A percentile compares a stretch with the other conserved stretches of the same genome.
Evolutionary conservation across 306 rosid genomes (phyloP).

Genomic region (Boehmeria nivea): DNA sequence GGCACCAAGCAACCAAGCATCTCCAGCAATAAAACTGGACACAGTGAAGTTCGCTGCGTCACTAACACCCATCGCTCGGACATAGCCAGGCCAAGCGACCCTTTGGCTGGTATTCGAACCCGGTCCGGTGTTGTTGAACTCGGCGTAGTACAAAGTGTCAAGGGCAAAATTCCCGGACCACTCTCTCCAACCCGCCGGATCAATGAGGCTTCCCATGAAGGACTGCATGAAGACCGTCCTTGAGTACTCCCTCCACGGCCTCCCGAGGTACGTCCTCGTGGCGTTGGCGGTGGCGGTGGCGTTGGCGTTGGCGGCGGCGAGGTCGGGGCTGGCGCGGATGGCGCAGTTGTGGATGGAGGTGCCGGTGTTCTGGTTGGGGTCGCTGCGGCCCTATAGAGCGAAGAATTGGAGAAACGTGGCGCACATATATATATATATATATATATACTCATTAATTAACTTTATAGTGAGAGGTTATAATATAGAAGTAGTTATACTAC

Average conservation of each 20-base stretch:
- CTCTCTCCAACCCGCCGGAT: constrained; percentile 53
- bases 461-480: no score
- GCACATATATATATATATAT: no score
- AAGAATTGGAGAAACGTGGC: no score
- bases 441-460: no score
- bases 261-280: constrained; percentile 35
- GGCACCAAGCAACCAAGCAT: constrained; percentile 42
- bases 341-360: constrained; percentile 33
- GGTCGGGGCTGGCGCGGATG: constrained; percentile 27
- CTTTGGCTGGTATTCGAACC: constrained; percentile 39
- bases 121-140: constrained; percentile 40
- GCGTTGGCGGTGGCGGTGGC: not conserved
- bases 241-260: constrained; percentile 59
- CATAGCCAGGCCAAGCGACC: constrained; percentile 45
- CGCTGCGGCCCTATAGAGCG: constrained; percentile 30
- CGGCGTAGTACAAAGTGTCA: constrained; percentile 48
- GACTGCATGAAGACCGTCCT: constrained; percentile 43
- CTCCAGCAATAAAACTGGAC: constrained; percentile 35
- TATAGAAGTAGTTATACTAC: no score
- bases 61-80: constrained; percentile 17
- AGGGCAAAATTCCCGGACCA: constrained; percentile 46
- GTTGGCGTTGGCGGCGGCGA: not conserved
- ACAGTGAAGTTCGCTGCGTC: constrained; percentile 33
- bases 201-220: constrained; percentile 40
- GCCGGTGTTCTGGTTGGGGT: constrained; percentile 43